phyloP scores from a whole-genome alignment of 1,284 basidiomycete genomes.

The Papiliotrema laurentii region DNA sequence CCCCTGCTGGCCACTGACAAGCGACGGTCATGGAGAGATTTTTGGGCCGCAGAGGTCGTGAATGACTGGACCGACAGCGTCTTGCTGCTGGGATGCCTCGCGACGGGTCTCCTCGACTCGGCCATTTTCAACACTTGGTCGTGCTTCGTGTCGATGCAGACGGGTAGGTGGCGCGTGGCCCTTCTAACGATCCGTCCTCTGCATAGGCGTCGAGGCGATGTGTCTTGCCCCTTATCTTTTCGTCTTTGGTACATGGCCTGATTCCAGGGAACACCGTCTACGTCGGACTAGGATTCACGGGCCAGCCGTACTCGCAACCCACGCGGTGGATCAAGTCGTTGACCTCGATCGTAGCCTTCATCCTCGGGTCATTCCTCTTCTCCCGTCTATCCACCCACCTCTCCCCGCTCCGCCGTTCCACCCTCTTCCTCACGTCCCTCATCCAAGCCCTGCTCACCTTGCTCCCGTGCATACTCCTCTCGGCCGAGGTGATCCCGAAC shows the following conservation, averaged over 20 bases:
- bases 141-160: slow-evolving; percentile 21
- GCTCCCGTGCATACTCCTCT: slow-evolving; percentile 5
- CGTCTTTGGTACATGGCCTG: background rate
- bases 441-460: slow-evolving; percentile 8
- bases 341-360: slow-evolving; percentile 15
- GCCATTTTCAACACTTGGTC: slow-evolving; percentile 18
- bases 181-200: background rate
- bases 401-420: slow-evolving; percentile 2
- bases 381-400: slow-evolving; percentile 7
- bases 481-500: slow-evolving; percentile 4
- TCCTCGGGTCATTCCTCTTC: slow-evolving; percentile 16
- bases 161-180: slow-evolving; percentile 6
- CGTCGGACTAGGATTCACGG: slow-evolving; percentile 14
- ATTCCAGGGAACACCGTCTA: slow-evolving; percentile 15
- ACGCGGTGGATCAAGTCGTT: slow-evolving; percentile 16
- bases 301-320: slow-evolving; percentile 11
- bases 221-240: background rate
- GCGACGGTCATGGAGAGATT: background rate
- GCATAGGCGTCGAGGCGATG: background rate
- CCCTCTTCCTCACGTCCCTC: slow-evolving; percentile 1
- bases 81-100: slow-evolving; percentile 13
- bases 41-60: slow-evolving; percentile 8
- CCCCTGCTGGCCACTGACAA: background rate
- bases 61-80: slow-evolving; percentile 8
- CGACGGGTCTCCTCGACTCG: slow-evolving; percentile 16